Evolutionary conservation across 2,329 filamentous ascomycete genomes (phyloP).

Genomic region (Aspergillus pseudoviridinutans): DNA sequence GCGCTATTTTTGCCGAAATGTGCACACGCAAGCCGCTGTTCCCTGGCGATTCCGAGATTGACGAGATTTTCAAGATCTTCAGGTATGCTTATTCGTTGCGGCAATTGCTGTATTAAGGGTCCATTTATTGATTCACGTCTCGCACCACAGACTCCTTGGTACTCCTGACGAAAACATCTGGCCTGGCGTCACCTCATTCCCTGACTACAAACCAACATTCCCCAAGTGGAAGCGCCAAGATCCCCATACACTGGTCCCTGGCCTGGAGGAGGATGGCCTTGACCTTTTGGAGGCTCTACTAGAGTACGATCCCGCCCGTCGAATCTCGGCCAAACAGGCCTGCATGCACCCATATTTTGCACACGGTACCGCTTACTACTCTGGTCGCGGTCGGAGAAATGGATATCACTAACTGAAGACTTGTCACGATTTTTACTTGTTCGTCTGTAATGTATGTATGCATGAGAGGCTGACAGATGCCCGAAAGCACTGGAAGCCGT

Average conservation of each 20-base stretch:
- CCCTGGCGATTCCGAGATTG: conserved; percentile 87
- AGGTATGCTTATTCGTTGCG: conserved; percentile 51
- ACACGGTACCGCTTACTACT: conserved; percentile 47
- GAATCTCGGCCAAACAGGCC: conserved; percentile 85
- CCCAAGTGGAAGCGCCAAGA: conserved; percentile 81
- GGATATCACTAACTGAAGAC: conserved; percentile 35
- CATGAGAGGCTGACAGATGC: conserved; percentile 7
- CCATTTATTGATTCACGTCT: conserved; percentile 19
- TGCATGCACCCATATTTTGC: conserved; percentile 80
- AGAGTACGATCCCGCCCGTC: conserved; percentile 79
- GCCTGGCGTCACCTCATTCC: conserved; percentile 92
- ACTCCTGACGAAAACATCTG: conserved; percentile 78
- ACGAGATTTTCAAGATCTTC: conserved; percentile 95
- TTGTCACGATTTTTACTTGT: conserved; percentile 5
- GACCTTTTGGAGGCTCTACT: conserved; percentile 62
- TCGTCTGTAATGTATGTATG: conserved; percentile 16
- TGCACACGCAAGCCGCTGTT: conserved; percentile 90
- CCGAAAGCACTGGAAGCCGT: not conserved
- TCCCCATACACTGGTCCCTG: conserved; percentile 62
- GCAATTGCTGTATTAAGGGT: not conserved
- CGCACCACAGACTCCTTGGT: conserved; percentile 61
- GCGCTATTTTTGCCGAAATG: conserved; percentile 96
- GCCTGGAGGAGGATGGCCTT: conserved; percentile 60
- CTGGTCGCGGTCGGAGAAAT: conserved; percentile 38
- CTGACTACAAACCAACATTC: conserved; percentile 88